phyloP scores from a whole-genome alignment of 371 early-diverging fungal species.

The Mucor lusitanicus region DNA sequence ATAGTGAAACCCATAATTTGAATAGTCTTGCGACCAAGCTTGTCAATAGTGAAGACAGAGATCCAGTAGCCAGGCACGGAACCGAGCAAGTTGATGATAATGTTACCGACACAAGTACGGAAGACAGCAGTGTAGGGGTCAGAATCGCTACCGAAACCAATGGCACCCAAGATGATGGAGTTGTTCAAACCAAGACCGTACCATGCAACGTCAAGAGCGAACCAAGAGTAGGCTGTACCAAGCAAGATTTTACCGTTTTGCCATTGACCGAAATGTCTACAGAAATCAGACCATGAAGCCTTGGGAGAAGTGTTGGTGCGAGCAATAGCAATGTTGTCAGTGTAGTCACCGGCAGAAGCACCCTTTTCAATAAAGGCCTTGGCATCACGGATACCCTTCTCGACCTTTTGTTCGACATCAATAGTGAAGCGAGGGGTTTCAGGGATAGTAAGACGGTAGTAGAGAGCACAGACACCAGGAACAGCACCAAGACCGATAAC shows the following conservation, averaged over 20 bases:
- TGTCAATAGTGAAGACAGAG: constrained; percentile 81
- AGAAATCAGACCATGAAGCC: constrained; percentile 61
- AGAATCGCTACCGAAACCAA: constrained; percentile 63
- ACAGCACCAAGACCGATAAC: constrained; percentile 70
- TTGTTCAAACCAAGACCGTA: constrained; percentile 87
- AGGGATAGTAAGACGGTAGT: constrained; percentile 83
- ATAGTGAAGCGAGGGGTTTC: constrained; percentile 85
- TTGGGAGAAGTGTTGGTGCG: constrained; percentile 27
- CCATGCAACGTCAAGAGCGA: constrained; percentile 85
- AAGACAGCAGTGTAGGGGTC: constrained; percentile 59
- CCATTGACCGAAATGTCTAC: constrained; percentile 58
- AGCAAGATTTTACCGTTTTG: constrained; percentile 58
- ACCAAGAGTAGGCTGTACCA: constrained; percentile 69
- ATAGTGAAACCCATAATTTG: constrained; percentile 72
- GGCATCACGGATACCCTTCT: constrained; percentile 59
- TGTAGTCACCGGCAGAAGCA: constrained; percentile 37
- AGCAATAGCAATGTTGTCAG: constrained; percentile 32
- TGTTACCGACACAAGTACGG: constrained; percentile 66
- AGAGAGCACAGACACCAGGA: constrained; percentile 62
- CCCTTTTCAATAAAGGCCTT: constrained; percentile 44
- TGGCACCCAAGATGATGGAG: constrained; percentile 63
- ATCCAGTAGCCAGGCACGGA: constrained; percentile 89
- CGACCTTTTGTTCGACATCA: constrained; percentile 70
- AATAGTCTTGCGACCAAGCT: constrained; percentile 81
- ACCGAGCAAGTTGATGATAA: constrained; percentile 81